These are phyloP conservation scores for Suillus clintonianus DNA, from an alignment of 768 basidiomycete genomes.

Conservation along the genomic window DNA sequence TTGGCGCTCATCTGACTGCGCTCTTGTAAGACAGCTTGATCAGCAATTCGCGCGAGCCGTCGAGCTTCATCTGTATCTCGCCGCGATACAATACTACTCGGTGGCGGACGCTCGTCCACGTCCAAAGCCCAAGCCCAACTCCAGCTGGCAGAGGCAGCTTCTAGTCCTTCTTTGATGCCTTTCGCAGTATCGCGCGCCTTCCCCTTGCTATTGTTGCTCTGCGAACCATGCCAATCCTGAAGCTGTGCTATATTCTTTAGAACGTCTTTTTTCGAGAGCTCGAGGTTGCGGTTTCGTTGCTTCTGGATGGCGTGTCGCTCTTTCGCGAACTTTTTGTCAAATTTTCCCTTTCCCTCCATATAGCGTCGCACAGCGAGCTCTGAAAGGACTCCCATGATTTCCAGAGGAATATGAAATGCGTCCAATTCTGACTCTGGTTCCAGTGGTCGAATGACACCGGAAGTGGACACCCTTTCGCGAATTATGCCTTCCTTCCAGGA, in stretches of 20 bases:
- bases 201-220: conserved; percentile 16
- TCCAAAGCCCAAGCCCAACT: conserved; percentile 87
- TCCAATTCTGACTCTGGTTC: conserved; percentile 69
- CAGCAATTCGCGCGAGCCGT: conserved; percentile 71
- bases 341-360: conserved; percentile 56
- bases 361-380: conserved; percentile 80
- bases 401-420: conserved; percentile 64
- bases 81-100: conserved; percentile 88
- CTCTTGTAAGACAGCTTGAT: conserved; percentile 60
- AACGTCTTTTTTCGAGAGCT: conserved; percentile 65
- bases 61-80: conserved; percentile 84
- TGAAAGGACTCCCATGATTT: conserved; percentile 72
- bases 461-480: conserved; percentile 84
- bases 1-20: conserved; percentile 64
- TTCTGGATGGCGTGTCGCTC: conserved; percentile 62
- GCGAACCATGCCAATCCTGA: conserved; percentile 19
- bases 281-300: conserved; percentile 62
- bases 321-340: conserved; percentile 68
- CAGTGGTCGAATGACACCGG: conserved; percentile 79
- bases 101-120: conserved; percentile 80
- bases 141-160: conserved; percentile 58
- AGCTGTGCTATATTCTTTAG: conserved; percentile 53
- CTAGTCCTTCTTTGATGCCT: conserved; percentile 31
- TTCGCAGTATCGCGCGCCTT: conserved; percentile 22
- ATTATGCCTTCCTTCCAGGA: conserved; percentile 70